These are phyloP conservation scores for Fraxinus ornus DNA, from an alignment of 305 asterid genomes.

Conservation along the genomic window DNA sequence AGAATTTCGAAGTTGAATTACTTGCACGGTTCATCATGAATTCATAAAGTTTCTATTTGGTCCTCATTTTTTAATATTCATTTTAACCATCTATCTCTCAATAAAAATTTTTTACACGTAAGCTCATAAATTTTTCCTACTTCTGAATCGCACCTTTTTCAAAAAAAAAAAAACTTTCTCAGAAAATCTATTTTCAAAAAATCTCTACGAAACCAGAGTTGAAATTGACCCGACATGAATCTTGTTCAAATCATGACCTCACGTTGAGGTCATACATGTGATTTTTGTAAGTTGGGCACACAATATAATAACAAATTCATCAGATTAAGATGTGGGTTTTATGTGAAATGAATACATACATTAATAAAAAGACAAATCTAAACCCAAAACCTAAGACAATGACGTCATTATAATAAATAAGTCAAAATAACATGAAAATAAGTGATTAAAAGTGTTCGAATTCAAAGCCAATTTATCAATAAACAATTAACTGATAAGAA, in stretches of 20 bases:
- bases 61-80: not conserved
- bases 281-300: conserved; percentile 8
- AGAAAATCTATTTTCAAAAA: no score
- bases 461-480: not conserved
- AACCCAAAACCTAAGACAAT: conserved; percentile 34
- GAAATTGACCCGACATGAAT: no score
- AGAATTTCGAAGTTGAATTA: no score
- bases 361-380: conserved; percentile 31
- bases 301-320: not conserved
- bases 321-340: conserved; percentile 34
- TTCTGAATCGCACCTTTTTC: no score
- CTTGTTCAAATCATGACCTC: not conserved
- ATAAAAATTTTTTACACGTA: no score
- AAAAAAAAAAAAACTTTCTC: no score
- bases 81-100: no score
- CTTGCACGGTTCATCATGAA: no score
- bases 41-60: not conserved
- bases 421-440: conserved; percentile 26
- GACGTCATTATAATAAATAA: conserved; percentile 25
- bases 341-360: conserved; percentile 35
- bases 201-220: not conserved
- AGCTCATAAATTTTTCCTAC: no score
- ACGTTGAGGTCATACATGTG: conserved; percentile 25
- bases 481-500: not conserved
- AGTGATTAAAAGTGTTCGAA: conserved; percentile 17